Conservation (phyloP, 2,329 filamentous ascomycete species). For the Amauroascus verrucosus region DNA sequence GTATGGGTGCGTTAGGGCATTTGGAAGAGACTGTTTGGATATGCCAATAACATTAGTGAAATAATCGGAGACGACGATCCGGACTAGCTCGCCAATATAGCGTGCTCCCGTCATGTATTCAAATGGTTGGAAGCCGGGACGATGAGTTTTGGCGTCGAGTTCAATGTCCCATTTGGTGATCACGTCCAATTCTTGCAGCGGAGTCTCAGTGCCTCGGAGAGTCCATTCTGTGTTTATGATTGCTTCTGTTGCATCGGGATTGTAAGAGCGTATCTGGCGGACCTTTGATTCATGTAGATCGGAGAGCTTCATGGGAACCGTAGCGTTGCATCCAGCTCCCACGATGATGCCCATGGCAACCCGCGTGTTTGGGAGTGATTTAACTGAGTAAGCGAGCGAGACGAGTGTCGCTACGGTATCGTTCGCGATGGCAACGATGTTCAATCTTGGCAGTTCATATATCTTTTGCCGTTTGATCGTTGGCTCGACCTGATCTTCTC, state of each 20-base stretch:
- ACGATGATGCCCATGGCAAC: conserved; percentile 68
- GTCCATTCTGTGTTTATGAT: conserved; percentile 74
- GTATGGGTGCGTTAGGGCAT: conserved; percentile 47
- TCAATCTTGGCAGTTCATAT: conserved; percentile 49
- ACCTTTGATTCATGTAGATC: conserved; percentile 53
- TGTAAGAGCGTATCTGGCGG: conserved; percentile 36
- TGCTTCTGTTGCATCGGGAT: conserved; percentile 46
- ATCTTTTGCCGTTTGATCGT: conserved; percentile 24
- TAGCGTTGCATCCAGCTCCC: conserved; percentile 67
- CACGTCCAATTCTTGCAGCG: conserved; percentile 50
- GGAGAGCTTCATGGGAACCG: conserved; percentile 54
- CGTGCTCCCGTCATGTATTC: conserved; percentile 76
- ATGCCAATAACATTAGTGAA: conserved; percentile 39
- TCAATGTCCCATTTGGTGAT: conserved; percentile 58
- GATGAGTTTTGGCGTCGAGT: conserved; percentile 53
- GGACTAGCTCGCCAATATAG: conserved; percentile 66
- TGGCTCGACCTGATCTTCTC: conserved; percentile 17
- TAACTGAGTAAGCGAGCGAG: conserved; percentile 62
- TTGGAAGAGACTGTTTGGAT: conserved; percentile 41
- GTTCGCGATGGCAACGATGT: conserved; percentile 63
- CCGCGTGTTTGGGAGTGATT: conserved; percentile 47
- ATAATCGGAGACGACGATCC: conserved; percentile 59
- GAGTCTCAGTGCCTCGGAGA: conserved; percentile 57
- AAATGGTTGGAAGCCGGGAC: conserved; percentile 66
- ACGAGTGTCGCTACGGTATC: conserved; percentile 67